Evolutionary conservation across 345 rosid species (phyloP), one percentile per base, ranked within the genome.

Genomic region (Syzygium jambos): DNA sequence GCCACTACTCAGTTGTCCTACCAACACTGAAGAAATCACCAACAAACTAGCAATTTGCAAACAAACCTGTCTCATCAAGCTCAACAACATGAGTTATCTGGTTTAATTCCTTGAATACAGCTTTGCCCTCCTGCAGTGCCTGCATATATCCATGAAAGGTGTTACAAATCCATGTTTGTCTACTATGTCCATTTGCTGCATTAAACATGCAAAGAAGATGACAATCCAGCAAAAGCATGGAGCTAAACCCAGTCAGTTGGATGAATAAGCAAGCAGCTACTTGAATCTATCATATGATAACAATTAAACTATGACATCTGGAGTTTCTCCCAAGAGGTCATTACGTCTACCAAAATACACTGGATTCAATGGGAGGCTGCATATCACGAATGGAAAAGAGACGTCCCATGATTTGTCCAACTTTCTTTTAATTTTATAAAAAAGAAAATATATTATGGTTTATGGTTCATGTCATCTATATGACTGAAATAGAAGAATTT

Each of bases 61-160:
- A 85, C 86, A 23, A 10, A 97, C 98, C 98, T 95, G 96, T 95
- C 87, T 95, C 91, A 86, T 97, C 95, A 88, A 97, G 96, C 95
- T 97, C 99, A 16, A 97, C 92, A 86, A 97, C 96, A 90, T 93
- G 88, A 9, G 99, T 97, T 85, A 85, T 90, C 89, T 92, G 91
- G 86, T 95, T 90, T 90, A 97, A 90, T 92, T 96, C 97, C 84
- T 91, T 91, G 93, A 97, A 96, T 52, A 96, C 96, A 89, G 91
- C 90, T 97, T 97, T 9, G 98, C 98, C 92, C 86, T 95, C 90
- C 86, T 92, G 93, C 98, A 97, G 87, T 93, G 95, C 89, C 98
- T 97, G 92, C 91, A 88, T n/a, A 8, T 82, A 82, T n/a, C 52
- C 52, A 82, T 49, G 54, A 82, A 51, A 82, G 85, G 80, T 68